Evolutionary conservation across 2,329 filamentous ascomycete genomes (phyloP).

Genomic region (Diaporthe vaccinii): DNA sequence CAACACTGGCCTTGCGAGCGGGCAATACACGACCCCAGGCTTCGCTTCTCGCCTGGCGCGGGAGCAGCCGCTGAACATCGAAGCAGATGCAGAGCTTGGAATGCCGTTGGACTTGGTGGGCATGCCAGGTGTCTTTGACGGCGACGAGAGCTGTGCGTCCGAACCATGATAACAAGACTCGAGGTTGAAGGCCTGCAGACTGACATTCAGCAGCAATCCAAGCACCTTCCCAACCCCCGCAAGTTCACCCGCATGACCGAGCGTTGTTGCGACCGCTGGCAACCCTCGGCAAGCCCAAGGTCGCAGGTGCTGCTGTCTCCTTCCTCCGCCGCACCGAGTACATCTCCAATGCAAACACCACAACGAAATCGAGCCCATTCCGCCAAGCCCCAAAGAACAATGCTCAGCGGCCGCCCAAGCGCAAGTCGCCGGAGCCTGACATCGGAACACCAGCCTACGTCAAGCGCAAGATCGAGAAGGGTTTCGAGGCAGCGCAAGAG

Average conservation of each 20-base stretch:
- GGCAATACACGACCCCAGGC: constrained; percentile 89
- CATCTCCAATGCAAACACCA: constrained; percentile 68
- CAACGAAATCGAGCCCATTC: constrained; percentile 39
- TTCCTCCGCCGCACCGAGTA: constrained; percentile 98
- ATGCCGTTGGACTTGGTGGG: constrained; percentile 98
- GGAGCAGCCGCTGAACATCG: constrained; percentile 95
- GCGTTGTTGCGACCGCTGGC: constrained; percentile 86
- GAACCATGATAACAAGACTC: neutral
- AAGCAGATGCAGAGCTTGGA: constrained; percentile 96
- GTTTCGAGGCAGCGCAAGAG: constrained; percentile 68
- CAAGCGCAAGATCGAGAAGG: constrained; percentile 75
- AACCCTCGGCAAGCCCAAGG: constrained; percentile 86
- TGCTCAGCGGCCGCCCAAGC: constrained; percentile 58
- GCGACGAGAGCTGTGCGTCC: constrained; percentile 88
- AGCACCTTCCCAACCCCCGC: constrained; percentile 77
- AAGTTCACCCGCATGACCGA: constrained; percentile 86
- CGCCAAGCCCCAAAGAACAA: constrained; percentile 42
- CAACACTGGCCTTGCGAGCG: constrained; percentile 87
- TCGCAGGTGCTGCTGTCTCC: constrained; percentile 82
- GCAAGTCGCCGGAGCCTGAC: constrained; percentile 69
- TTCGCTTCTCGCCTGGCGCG: constrained; percentile 91
- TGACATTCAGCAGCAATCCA: constrained; percentile 76
- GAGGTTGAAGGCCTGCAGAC: neutral
- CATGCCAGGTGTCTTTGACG: constrained; percentile 94
- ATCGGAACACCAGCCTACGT: constrained; percentile 75